These are phyloP conservation scores for Abrus precatorius DNA, from an alignment of 306 rosid genomes.

Conservation along the genomic window DNA sequence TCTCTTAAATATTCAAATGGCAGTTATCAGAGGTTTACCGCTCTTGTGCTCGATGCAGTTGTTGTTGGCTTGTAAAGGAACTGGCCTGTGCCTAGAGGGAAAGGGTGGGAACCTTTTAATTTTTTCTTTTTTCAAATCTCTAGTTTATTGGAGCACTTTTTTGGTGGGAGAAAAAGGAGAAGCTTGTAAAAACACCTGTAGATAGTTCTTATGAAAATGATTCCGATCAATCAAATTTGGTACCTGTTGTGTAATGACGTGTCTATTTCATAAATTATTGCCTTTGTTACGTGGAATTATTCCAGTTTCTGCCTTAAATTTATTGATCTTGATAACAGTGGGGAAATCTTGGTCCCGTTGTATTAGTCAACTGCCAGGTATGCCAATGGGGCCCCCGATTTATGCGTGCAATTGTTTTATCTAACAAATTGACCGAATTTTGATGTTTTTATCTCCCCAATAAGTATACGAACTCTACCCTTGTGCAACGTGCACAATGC, in stretches of 20 bases:
- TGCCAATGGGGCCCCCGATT: slow-evolving; percentile 50
- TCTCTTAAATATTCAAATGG: slow-evolving; percentile 68
- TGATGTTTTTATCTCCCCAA: background rate
- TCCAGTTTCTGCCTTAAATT: slow-evolving; percentile 20
- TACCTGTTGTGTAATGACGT: slow-evolving; percentile 53
- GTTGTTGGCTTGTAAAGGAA: slow-evolving; percentile 50
- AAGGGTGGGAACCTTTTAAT: slow-evolving; percentile 37
- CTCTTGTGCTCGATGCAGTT: slow-evolving; percentile 49
- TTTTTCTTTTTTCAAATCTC: slow-evolving; percentile 12
- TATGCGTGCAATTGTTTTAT: slow-evolving; percentile 23
- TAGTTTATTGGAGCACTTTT: slow-evolving; percentile 50
- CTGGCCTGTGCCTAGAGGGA: slow-evolving; percentile 62
- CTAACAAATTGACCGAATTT: slow-evolving; percentile 14
- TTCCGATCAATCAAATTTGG: slow-evolving; percentile 48
- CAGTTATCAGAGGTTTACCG: slow-evolving; percentile 71
- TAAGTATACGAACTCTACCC: background rate
- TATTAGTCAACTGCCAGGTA: slow-evolving; percentile 41
- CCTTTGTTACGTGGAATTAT: slow-evolving; percentile 39
- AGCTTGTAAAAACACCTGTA: slow-evolving; percentile 53
- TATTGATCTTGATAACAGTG: slow-evolving; percentile 31
- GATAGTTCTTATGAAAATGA: slow-evolving; percentile 48
- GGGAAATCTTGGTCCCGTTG: slow-evolving; percentile 10
- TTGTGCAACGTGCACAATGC: background rate
- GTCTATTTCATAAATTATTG: slow-evolving; percentile 48
- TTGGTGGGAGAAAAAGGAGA: slow-evolving; percentile 50